Base-by-base conservation (phyloP, 169 alveolate species). In the Amoebophrya sp. region DNA sequence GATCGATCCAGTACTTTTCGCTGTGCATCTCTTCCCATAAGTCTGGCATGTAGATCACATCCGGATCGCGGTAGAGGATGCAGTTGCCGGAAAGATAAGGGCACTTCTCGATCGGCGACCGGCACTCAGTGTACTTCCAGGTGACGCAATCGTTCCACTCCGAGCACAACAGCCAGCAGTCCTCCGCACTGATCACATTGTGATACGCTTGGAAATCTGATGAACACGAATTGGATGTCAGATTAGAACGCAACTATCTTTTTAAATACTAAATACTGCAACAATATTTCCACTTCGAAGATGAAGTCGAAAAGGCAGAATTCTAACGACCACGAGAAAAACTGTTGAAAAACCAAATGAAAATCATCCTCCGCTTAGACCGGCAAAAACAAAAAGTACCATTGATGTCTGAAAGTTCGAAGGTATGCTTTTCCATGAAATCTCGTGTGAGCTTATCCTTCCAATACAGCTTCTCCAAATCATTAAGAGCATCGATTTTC, bases 61-160 rank as follows among this genome's bases (percentile, higher is more conserved):
- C 83, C 83, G 83, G 83, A 36, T 65, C 83, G 83, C 33, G 18
- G 83, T 65, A 65, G 36, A 65, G 83, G 83, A 65, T 18, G 83
- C 83, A 65, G 83, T 29, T 18, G 36, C 83, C 83, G 83, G 2
- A 6, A 10, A 36, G 18, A 36, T 12, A 26, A 29, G 39, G 83
- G 83, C 83, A 65, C 38, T 18, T 65, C 38, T 6, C 83, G 33
- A 26, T 1, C n/a, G n/a, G n/a, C 18, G 18, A 29, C 3, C 1
- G 3, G 83, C 83, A 65, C 38, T 65, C 33, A 0, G 36, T 65
- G 83, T 65, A 65, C 83, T 65, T 65, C 83, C 83, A 65, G n/a
- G 26, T 65, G 83, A 65, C 83, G 83, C 83, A 65, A 36, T 65
- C 83, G 83, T 10, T 26, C 83, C 83, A 65, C 83, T 65, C 83